Conservation (phyloP, 1,284 basidiomycete species). For the Sphagnurus paluster region DNA sequence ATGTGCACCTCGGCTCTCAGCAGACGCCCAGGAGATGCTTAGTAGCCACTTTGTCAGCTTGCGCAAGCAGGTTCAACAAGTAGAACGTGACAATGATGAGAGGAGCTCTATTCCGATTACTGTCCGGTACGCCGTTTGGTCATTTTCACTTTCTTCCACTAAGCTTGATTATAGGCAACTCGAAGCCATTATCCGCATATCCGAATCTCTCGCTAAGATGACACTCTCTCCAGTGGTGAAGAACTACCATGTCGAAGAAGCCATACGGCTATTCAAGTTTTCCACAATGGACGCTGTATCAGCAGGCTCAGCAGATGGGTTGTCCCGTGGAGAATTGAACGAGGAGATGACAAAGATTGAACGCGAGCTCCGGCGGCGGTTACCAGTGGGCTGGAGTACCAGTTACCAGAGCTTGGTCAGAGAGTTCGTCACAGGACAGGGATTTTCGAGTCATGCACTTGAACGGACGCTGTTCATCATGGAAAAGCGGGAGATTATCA, state of each 20-base stretch:
- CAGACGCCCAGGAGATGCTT: constrained; percentile 95
- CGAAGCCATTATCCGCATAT: constrained; percentile 98
- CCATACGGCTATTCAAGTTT: constrained; percentile 97
- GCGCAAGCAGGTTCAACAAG: constrained; percentile 93
- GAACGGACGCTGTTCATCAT: constrained; percentile 91
- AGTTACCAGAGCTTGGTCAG: constrained; percentile 93
- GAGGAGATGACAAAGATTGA: constrained; percentile 95
- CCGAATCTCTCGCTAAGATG: constrained; percentile 95
- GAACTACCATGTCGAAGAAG: constrained; percentile 96
- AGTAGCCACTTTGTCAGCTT: constrained; percentile 96
- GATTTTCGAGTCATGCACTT: constrained; percentile 88
- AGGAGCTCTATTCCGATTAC: constrained; percentile 98
- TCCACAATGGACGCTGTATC: constrained; percentile 99
- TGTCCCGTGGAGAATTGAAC: constrained; percentile 90
- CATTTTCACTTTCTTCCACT: not conserved
- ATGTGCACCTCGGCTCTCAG: constrained; percentile 92
- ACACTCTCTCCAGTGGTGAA: constrained; percentile 86
- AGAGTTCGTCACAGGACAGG: constrained; percentile 94
- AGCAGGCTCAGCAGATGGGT: constrained; percentile 88
- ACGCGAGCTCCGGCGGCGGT: constrained; percentile 82
- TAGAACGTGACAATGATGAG: constrained; percentile 97
- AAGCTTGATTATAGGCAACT: constrained; percentile 69
- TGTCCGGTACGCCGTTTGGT: constrained; percentile 66
- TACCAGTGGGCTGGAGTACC: constrained; percentile 97
- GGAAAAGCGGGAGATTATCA: constrained; percentile 93